A percentile compares a stretch with the other conserved stretches of the same genome.
Conservation (phyloP, 2,329 filamentous ascomycete genomes). For the Ramularia endophylla region DNA sequence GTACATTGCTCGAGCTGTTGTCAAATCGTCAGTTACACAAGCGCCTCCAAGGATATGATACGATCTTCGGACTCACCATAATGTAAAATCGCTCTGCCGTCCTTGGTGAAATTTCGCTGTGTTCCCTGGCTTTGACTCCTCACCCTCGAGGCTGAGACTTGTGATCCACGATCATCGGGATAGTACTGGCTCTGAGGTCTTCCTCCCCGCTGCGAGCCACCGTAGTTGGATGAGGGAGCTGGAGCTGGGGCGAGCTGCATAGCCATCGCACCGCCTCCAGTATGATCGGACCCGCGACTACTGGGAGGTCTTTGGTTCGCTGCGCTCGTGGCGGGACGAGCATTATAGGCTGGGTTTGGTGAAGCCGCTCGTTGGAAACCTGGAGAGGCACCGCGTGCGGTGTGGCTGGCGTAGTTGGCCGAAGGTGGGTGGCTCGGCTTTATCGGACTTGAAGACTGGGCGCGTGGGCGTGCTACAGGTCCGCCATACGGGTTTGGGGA, state of each 20-base stretch:
- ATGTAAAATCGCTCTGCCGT: conserved; percentile 83
- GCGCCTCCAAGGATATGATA: not conserved
- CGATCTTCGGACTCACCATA: conserved; percentile 78
- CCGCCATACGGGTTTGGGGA: conserved; percentile 60
- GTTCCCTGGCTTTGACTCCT: conserved; percentile 84
- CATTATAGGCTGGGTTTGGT: conserved; percentile 33
- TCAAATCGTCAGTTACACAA: conserved; percentile 10
- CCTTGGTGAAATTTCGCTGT: conserved; percentile 73
- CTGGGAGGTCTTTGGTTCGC: conserved; percentile 37
- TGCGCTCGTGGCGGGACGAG: conserved; percentile 30
- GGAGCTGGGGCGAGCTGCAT: conserved; percentile 41
- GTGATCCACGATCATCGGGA: conserved; percentile 32
- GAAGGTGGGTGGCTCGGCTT: conserved; percentile 32
- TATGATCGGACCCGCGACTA: conserved; percentile 35
- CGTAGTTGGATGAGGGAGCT: conserved; percentile 33
- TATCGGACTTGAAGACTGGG: conserved; percentile 37
- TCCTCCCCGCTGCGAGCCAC: conserved; percentile 35
- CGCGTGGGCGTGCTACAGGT: conserved; percentile 28
- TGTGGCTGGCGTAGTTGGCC: conserved; percentile 29
- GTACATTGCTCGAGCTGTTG: conserved; percentile 75
- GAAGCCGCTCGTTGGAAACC: conserved; percentile 36
- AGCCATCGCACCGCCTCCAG: conserved; percentile 35
- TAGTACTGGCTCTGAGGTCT: conserved; percentile 43
- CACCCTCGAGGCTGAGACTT: conserved; percentile 36
- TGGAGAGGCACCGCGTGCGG: conserved; percentile 33